Conservation (phyloP, 2,329 filamentous ascomycete genomes). For the Achaetomium macrosporum region DNA sequence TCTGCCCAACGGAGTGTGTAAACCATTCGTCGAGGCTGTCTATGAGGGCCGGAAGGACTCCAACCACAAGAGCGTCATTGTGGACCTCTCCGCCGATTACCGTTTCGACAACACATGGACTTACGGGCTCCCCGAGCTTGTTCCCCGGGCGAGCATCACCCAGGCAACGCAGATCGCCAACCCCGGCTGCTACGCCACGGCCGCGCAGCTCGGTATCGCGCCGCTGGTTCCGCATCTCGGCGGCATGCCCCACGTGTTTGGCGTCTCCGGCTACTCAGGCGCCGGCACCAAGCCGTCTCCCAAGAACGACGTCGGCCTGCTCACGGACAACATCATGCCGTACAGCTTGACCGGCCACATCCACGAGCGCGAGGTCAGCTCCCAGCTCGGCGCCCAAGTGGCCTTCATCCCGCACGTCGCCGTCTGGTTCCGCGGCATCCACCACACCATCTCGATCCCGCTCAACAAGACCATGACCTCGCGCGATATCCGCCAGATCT, state of each 20-base stretch:
- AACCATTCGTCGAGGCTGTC: constrained; percentile 87
- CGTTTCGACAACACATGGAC: constrained; percentile 82
- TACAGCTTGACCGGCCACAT: constrained; percentile 92
- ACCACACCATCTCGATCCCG: constrained; percentile 85
- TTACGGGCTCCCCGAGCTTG: constrained; percentile 84
- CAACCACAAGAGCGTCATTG: constrained; percentile 63
- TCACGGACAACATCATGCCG: constrained; percentile 83
- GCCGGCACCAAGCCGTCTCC: constrained; percentile 90
- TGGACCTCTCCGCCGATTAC: constrained; percentile 96
- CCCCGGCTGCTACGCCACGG: constrained; percentile 93
- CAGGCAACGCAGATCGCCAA: constrained; percentile 79
- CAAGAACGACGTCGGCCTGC: constrained; percentile 82
- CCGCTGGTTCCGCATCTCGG: constrained; percentile 72
- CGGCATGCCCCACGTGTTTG: constrained; percentile 77
- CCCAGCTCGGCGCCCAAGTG: constrained; percentile 66
- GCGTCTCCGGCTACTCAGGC: constrained; percentile 89
- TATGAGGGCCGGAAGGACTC: constrained; percentile 56
- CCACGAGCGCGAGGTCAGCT: constrained; percentile 84
- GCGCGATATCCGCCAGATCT: constrained; percentile 86
- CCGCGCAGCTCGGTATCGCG: constrained; percentile 81
- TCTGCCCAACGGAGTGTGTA: constrained; percentile 89
- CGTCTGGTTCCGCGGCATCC: constrained; percentile 95
- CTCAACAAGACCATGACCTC: constrained; percentile 81
- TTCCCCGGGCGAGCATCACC: constrained; percentile 69
- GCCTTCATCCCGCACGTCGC: constrained; percentile 92